Evolutionary conservation across 2,329 filamentous ascomycete genomes (phyloP), one percentile per base, ranked within the genome.

Genomic region (Helminthosporium solani): DNA sequence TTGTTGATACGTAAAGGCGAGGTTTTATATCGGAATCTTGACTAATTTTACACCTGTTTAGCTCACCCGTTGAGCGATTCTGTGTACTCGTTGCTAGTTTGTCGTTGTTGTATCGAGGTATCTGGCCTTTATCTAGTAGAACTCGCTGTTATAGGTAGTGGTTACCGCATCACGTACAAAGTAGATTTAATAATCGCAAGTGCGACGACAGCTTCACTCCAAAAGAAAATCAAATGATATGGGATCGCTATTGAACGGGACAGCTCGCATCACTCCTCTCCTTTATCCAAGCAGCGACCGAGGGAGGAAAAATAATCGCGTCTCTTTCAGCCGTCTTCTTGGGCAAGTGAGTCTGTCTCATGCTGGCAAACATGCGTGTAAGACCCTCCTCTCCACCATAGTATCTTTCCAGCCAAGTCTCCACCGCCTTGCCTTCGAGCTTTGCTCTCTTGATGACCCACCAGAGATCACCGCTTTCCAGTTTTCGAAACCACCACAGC

Each of bases 401-500:
- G 30, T 45, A 47, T 19, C 49, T 50, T 7, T 60, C 46, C n/a
- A 66, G 18, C 56, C 60, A 67, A 3, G 63, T 54, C 18, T 51
- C 44, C 7, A 64, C 50, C 4, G 58, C 60, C 33, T 44, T 45
- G 1, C 60, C 60, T 33, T 66, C 62, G 2, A 66, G 39, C 25
- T 39, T 55, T 4, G 63, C 61, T 8, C 64, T 52, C 9, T 54
- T 31, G 15, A 42, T 50, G 45, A 67, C 46, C 64, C 64, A 66
- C 64, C 63, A 67, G 19, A 63, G 15, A 8, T 56, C 50, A 1
- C 53, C 56, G 16, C 50, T 34, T 3, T 48, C 45, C 28, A 64
- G 31, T 39, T 76, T 75, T 8, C 75, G 75, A 59, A 78, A 80
- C 80, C 80, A 85, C 63, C 77, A 80, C 0, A 75, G 71, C n/a